Evolutionary conservation across 768 basidiomycete genomes (phyloP).

Genomic region (Psilocybe sp.): DNA sequence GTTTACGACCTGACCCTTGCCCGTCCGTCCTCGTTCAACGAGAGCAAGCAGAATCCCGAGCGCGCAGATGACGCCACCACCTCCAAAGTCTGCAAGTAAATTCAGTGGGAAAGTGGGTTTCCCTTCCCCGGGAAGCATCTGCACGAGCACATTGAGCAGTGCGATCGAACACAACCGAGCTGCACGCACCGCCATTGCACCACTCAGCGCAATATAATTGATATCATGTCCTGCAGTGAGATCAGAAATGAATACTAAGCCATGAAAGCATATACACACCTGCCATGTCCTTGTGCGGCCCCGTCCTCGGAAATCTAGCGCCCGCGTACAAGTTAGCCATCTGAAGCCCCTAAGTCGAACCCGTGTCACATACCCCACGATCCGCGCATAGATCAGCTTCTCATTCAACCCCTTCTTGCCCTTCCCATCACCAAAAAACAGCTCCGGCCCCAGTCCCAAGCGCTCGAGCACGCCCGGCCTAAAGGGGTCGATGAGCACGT

Average conservation of each 20-base stretch:
- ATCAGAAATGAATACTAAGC: neutral
- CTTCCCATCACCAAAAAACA: slow-evolving; percentile 53
- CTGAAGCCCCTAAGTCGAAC: neutral
- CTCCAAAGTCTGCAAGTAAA: slow-evolving; percentile 79
- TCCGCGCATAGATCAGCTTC: slow-evolving; percentile 67
- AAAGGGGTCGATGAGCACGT: slow-evolving; percentile 82
- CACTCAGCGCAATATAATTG: slow-evolving; percentile 81
- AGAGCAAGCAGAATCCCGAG: slow-evolving; percentile 75
- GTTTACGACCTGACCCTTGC: slow-evolving; percentile 71
- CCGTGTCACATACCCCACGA: slow-evolving; percentile 57
- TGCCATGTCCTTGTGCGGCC: slow-evolving; percentile 75
- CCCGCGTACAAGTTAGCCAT: neutral
- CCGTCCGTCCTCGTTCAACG: slow-evolving; percentile 60
- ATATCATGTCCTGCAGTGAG: slow-evolving; percentile 67
- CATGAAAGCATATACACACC: slow-evolving; percentile 38
- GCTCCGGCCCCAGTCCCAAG: slow-evolving; percentile 71
- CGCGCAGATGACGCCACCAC: slow-evolving; percentile 72
- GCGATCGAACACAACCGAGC: neutral
- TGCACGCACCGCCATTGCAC: slow-evolving; percentile 57
- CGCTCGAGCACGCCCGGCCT: slow-evolving; percentile 81
- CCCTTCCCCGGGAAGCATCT: slow-evolving; percentile 70
- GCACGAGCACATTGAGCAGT: neutral
- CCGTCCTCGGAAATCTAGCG: slow-evolving; percentile 58
- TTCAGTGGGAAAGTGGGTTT: slow-evolving; percentile 76
- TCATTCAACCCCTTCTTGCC: slow-evolving; percentile 50